A percentile compares a stretch with the other conserved stretches of the same genome.
phyloP scores from a whole-genome alignment of 306 rosid species.

The Herpetospermum pedunculosum region DNA sequence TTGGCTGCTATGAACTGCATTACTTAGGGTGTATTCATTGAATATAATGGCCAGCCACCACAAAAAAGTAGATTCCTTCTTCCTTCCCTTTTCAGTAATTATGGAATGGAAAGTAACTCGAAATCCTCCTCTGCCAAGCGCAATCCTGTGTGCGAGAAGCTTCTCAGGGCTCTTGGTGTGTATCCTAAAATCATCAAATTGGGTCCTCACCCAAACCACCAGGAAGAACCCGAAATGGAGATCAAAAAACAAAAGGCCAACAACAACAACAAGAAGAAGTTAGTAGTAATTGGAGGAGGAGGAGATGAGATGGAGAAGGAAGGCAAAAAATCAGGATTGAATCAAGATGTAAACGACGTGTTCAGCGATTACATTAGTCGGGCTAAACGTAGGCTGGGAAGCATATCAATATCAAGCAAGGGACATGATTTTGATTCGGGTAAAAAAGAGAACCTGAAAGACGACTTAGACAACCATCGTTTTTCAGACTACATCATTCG shows the following conservation, averaged over 20 bases:
- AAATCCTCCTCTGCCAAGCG: neutral
- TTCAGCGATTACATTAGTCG: neutral
- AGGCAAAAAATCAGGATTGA: neutral
- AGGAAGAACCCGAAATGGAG: too few species aligned
- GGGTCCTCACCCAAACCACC: neutral
- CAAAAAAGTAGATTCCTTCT: neutral
- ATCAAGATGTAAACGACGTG: neutral
- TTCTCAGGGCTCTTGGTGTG: neutral
- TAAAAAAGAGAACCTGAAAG: neutral
- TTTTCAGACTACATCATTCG: slow-evolving; percentile 7
- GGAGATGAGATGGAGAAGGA: too few species aligned
- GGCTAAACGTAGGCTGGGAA: neutral
- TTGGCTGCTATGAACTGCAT: too few species aligned
- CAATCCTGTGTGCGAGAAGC: neutral
- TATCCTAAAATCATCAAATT: neutral
- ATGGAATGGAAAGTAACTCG: neutral
- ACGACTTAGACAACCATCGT: neutral
- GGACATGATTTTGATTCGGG: neutral
- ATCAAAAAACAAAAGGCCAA: too few species aligned
- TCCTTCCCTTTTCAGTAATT: neutral
- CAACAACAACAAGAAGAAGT: too few species aligned
- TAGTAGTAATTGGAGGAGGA: too few species aligned
- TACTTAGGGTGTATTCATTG: too few species aligned
- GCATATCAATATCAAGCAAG: neutral
- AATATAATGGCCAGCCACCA: neutral